phyloP scores from a whole-genome alignment of 176 grass and related monocot species.

The Eragrostis curvula region DNA sequence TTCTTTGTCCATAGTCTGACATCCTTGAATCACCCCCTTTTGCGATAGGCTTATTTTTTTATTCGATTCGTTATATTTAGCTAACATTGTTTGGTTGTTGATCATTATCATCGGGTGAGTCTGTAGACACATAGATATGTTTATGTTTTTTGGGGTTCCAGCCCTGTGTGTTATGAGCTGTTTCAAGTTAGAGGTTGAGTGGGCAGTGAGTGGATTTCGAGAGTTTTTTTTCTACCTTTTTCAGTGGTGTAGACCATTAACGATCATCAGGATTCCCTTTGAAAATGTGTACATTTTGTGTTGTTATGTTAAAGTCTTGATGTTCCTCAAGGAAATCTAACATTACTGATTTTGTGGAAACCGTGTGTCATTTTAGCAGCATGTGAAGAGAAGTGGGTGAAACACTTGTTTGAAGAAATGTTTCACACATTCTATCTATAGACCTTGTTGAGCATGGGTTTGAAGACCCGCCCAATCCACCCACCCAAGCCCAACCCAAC shows the following conservation, averaged over 20 bases:
- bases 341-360: background rate
- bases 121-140: constrained; percentile 43
- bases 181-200: constrained; percentile 34
- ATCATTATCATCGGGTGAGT: constrained; percentile 12
- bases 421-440: background rate
- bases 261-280: background rate
- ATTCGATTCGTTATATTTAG: constrained; percentile 64
- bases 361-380: constrained; percentile 10
- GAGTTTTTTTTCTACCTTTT: constrained; percentile 35
- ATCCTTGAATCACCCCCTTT: constrained; percentile 31
- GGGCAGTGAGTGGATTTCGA: constrained; percentile 42
- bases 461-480: no score
- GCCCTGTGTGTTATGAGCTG: constrained; percentile 36
- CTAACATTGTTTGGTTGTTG: constrained; percentile 48
- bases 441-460: no score
- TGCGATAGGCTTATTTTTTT: constrained; percentile 58
- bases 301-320: constrained; percentile 34
- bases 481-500: no score
- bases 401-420: background rate
- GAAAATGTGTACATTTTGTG: constrained; percentile 27
- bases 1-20: constrained; percentile 77
- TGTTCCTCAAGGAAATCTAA: background rate
- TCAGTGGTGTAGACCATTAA: constrained; percentile 37
- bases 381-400: background rate
- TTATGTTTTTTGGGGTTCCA: constrained; percentile 50